Percentiles rank a stretch among this genome's conserved stretches.
Evolutionary conservation across 1,284 basidiomycete genomes (phyloP).

Genomic region (Thelephora terrestris): DNA sequence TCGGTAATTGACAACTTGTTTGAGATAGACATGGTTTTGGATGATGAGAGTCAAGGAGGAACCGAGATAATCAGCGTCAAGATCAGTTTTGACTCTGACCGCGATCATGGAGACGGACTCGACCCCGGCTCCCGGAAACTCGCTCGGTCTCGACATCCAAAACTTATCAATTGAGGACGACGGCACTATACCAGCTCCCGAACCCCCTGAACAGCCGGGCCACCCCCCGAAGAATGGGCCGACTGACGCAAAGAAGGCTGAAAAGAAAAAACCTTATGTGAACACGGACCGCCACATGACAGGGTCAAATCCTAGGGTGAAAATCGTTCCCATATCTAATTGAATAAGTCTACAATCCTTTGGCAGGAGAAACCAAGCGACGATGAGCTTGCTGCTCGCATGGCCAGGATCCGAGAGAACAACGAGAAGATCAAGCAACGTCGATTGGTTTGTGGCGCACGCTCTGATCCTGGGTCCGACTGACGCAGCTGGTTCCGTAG

Average conservation of each 20-base stretch:
- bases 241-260: constrained; percentile 7
- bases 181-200: constrained; percentile 9
- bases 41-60: background rate
- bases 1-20: constrained; percentile 93
- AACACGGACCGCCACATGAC: constrained; percentile 73
- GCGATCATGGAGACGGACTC: background rate
- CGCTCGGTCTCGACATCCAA: constrained; percentile 59
- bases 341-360: no score
- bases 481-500: constrained; percentile 23
- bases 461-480: background rate
- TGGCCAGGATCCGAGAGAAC: constrained; percentile 64
- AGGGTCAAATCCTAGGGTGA: constrained; percentile 23
- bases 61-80: background rate
- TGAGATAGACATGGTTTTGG: constrained; percentile 80
- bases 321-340: no score
- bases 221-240: constrained; percentile 4
- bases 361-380: constrained; percentile 62
- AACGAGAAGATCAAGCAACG: constrained; percentile 78
- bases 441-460: constrained; percentile 37
- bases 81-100: constrained; percentile 3
- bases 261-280: constrained; percentile 46
- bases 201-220: constrained; percentile 3
- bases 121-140: constrained; percentile 31
- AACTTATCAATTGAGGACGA: constrained; percentile 26
- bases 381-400: constrained; percentile 61